Evolutionary conservation across 345 rosid genomes (phyloP).

Genomic region (Eucalyptus erythrocorys): DNA sequence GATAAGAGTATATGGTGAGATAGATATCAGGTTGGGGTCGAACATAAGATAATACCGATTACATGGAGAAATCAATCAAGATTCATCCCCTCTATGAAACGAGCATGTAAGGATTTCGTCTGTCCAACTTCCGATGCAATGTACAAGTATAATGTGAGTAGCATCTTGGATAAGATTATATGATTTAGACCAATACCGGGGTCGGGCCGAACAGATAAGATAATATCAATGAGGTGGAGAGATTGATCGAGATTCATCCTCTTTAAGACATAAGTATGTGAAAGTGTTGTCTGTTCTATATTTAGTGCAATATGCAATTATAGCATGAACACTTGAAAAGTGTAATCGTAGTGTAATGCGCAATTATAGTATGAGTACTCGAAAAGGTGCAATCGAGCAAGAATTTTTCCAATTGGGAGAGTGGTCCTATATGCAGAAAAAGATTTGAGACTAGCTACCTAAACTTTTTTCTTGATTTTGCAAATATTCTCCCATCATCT

Average conservation of each 20-base stretch:
- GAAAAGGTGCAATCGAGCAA: neutral
- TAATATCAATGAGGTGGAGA: neutral
- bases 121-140: neutral
- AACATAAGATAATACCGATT: neutral
- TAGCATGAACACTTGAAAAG: too few relatives aligned
- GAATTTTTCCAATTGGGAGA: neutral
- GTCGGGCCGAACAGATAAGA: neutral
- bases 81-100: neutral
- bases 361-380: neutral
- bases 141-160: neutral
- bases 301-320: neutral
- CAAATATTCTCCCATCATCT: neutral
- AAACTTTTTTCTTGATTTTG: neutral
- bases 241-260: neutral
- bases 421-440: neutral
- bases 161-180: too few relatives aligned
- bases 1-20: neutral
- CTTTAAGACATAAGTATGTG: neutral
- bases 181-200: too few relatives aligned
- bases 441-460: neutral
- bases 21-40: neutral
- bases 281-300: neutral
- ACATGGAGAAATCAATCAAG: neutral
- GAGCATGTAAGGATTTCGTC: neutral
- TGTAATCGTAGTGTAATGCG: neutral